phyloP scores from a whole-genome alignment of 164 flowering plant species.

The Chimonanthus praecox region DNA sequence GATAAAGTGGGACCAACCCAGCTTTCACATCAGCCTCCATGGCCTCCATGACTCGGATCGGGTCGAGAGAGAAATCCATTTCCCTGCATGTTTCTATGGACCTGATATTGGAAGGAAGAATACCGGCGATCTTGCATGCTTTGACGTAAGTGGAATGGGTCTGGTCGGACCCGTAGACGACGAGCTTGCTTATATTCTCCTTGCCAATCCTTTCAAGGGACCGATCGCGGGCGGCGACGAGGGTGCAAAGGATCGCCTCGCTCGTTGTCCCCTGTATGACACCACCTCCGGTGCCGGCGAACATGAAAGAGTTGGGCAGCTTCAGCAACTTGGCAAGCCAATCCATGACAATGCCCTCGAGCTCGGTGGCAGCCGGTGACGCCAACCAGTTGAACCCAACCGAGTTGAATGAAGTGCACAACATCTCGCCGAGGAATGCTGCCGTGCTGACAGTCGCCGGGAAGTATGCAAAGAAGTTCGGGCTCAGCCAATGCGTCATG shows the following conservation, averaged over 20 bases:
- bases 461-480: constrained; percentile 61
- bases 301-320: constrained; percentile 44
- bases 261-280: constrained; percentile 56
- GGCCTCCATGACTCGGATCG: constrained; percentile 8
- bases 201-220: constrained; percentile 19
- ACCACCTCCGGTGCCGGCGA: constrained; percentile 46
- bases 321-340: constrained; percentile 42
- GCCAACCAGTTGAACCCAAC: constrained; percentile 65
- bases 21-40: constrained; percentile 36
- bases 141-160: constrained; percentile 50
- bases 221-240: constrained; percentile 48
- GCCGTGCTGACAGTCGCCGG: constrained; percentile 54
- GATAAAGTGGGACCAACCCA: constrained; percentile 47
- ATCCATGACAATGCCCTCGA: constrained; percentile 54
- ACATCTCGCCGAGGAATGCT: constrained; percentile 53
- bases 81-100: constrained; percentile 21
- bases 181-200: constrained; percentile 27
- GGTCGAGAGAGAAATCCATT: constrained; percentile 27
- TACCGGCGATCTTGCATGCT: constrained; percentile 40
- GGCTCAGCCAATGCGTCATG: constrained; percentile 60
- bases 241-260: constrained; percentile 45
- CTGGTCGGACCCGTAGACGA: constrained; percentile 61
- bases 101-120: constrained; percentile 31
- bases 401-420: constrained; percentile 43
- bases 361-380: constrained; percentile 65